Evolutionary conservation across 345 rosid species (phyloP).

Genomic region (Aquilaria yunnanensis): DNA sequence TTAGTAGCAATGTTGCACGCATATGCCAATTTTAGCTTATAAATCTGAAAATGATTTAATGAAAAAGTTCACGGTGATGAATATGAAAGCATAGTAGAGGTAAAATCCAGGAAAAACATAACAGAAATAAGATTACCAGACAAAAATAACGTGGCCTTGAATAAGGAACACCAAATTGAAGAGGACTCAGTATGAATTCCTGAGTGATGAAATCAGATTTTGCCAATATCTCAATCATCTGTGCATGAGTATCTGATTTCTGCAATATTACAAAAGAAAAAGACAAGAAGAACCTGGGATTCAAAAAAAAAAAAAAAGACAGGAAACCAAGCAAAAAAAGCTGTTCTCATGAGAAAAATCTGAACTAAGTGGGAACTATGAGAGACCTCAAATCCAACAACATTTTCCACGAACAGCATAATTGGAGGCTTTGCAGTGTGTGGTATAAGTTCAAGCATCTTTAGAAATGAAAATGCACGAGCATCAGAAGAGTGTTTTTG

Average conservation of each 20-base stretch:
- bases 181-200: constrained; percentile 88
- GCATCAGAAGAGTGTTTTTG: constrained; percentile 94
- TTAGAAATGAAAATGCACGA: constrained; percentile 81
- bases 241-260: constrained; percentile 57
- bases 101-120: constrained; percentile 2
- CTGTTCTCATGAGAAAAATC: not conserved
- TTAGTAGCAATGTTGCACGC: no score
- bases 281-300: not conserved
- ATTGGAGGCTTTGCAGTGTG: constrained; percentile 50
- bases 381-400: constrained; percentile 72
- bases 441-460: constrained; percentile 83
- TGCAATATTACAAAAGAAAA: constrained; percentile 22
- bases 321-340: not conserved
- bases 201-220: constrained; percentile 48
- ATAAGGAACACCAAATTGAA: constrained; percentile 94
- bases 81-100: not conserved
- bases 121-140: constrained; percentile 43
- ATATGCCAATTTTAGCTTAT: no score
- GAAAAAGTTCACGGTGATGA: not conserved
- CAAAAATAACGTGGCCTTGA: constrained; percentile 96
- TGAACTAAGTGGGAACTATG: constrained; percentile 1
- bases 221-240: constrained; percentile 57
- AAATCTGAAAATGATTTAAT: no score
- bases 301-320: not conserved
- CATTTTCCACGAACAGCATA: constrained; percentile 65